Conservation (phyloP, 441 rosid species). For the Populus hybrid region DNA sequence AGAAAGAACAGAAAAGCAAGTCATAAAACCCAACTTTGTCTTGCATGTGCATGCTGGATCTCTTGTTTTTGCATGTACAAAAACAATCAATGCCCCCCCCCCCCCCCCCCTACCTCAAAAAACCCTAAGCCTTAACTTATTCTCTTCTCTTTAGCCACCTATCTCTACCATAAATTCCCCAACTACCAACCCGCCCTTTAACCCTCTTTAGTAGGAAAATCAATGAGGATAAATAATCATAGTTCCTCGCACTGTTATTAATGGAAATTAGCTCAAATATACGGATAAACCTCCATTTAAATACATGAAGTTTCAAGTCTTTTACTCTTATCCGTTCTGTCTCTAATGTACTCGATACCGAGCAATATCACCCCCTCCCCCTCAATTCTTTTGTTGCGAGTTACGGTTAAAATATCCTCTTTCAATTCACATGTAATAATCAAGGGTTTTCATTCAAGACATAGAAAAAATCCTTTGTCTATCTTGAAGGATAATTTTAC, state of each 20-base stretch:
- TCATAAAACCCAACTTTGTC: constrained; percentile 34
- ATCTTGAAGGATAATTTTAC: too few relatives aligned
- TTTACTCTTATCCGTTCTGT: too few relatives aligned
- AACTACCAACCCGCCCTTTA: constrained; percentile 23
- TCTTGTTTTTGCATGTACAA: constrained; percentile 22
- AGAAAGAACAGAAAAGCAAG: constrained; percentile 27
- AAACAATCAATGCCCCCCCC: too few relatives aligned
- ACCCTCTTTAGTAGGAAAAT: constrained; percentile 9
- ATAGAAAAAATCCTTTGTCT: too few relatives aligned
- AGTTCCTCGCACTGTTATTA: not conserved
- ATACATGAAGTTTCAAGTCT: too few relatives aligned
- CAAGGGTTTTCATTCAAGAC: not conserved
- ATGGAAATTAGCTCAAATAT: not conserved
- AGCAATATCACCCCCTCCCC: too few relatives aligned
- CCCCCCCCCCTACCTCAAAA: not conserved
- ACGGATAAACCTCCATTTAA: not conserved
- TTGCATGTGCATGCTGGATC: constrained; percentile 32
- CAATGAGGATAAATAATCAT: not conserved
- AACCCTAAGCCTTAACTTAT: not conserved
- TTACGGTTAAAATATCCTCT: not conserved
- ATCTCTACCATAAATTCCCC: constrained; percentile 22
- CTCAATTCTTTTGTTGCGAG: too few relatives aligned
- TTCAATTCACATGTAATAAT: constrained; percentile 6
- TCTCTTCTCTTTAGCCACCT: constrained; percentile 11
- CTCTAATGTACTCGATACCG: too few relatives aligned